Percentiles rank a stretch among this genome's conserved stretches.
phyloP scores from a whole-genome alignment of 2,329 filamentous ascomycete species.

The Fusarium lateritium region DNA sequence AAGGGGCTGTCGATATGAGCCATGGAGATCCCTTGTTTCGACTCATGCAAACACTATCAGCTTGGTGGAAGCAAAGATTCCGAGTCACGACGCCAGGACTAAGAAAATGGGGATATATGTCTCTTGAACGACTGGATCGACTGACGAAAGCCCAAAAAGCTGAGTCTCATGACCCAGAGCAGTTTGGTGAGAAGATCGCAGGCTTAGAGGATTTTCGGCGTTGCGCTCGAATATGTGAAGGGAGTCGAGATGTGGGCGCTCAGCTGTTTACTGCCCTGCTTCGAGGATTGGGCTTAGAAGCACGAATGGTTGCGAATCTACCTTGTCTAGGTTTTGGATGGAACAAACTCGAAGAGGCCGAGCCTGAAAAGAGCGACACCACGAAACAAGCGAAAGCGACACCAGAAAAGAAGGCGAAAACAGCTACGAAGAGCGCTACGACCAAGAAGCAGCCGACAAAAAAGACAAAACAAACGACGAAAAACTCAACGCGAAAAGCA shows the following conservation, averaged over 20 bases:
- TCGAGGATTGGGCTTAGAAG: conserved; percentile 84
- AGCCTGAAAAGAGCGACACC: conserved; percentile 60
- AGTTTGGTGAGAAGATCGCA: conserved; percentile 84
- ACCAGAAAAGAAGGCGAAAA: conserved; percentile 25
- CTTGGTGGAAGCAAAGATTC: conserved; percentile 92
- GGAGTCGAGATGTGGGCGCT: conserved; percentile 88
- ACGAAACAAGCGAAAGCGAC: conserved; percentile 1
- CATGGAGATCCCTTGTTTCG: conserved; percentile 85
- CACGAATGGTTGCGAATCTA: conserved; percentile 85
- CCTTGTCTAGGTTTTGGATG: conserved; percentile 93
- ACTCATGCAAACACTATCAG: conserved; percentile 80
- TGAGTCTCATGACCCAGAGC: conserved; percentile 71
- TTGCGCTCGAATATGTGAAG: conserved; percentile 78
- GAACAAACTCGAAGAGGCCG: conserved; percentile 87
- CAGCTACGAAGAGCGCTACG: background rate
- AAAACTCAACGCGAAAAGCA: conserved; percentile 28
- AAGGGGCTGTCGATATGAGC: conserved; percentile 81
- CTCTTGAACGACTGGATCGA: conserved; percentile 80
- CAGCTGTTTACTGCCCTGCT: conserved; percentile 92
- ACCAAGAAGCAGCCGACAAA: conserved; percentile 14
- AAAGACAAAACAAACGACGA: conserved; percentile 37
- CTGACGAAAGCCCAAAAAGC: conserved; percentile 79
- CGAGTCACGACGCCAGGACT: conserved; percentile 82
- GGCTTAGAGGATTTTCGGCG: conserved; percentile 77
- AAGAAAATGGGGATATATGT: conserved; percentile 91